Base-by-base conservation (phyloP, 176 grass and related monocot genomes). In the Dendrocalamus sinicus region DNA sequence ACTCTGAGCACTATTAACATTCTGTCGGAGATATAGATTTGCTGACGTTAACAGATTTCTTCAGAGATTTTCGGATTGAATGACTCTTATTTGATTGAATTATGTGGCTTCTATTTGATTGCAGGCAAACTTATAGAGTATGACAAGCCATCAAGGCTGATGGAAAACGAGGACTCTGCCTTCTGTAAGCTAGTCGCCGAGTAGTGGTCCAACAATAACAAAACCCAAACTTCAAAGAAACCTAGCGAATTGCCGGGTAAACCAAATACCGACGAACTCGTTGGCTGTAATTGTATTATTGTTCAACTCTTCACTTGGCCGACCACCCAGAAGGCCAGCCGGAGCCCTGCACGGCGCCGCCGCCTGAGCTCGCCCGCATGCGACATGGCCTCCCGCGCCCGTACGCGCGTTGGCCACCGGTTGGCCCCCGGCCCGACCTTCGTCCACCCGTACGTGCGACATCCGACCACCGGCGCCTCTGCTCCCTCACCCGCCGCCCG, bases 41-140 rank as follows among this genome's bases (percentile, higher is more conserved):
- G 8, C 32, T 3, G 9, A 72, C 6, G 66, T 40, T 9, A 52
- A 51, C 51, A 81, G 14, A 57, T 43, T 10, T 68, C 24, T 82
- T 85, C 26, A 47, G 17, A 35, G 7, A 7, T 60, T 10, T 45
- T 26, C 40, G 22, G 40, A 51, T 50, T 72, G 52, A 45, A 68
- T n/a, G 11, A 64, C 19, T 37, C 19, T 15, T 41, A 5, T 50
- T 79, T 80, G 26, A 40, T 3, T 81, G 11, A 52, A 40, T 23
- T n/a, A 6, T 28, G 23, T 59, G 39, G 15, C 16, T 72, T 43
- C 39, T 44, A 20, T 57, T 46, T 80, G 22, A 28, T 58, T 86
- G 78, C 90, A 98, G 96, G 96, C 1, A 95, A 95, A 73, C 85
- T 95, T 28, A 44, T 92, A 78, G 91, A 92, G 84, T 96, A 92